phyloP scores from a whole-genome alignment of 306 rosid species.

The Lathyrus aphaca region DNA sequence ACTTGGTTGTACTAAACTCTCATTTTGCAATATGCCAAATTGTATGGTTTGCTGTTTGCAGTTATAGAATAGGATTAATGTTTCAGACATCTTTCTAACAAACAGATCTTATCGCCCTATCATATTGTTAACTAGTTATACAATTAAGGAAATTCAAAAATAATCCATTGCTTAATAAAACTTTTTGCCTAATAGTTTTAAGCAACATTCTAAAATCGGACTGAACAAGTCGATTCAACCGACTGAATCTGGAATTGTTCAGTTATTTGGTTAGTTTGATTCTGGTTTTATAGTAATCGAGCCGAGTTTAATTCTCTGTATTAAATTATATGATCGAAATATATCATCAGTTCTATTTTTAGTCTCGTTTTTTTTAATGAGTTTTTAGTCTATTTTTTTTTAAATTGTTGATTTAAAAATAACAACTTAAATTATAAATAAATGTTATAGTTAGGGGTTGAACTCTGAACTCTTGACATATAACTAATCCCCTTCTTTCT shows the following conservation, averaged over 20 bases:
- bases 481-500: too few species aligned
- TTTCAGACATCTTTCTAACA: conserved; percentile 36
- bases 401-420: too few species aligned
- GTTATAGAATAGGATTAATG: conserved; percentile 31
- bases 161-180: neutral
- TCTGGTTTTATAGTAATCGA: neutral
- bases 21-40: conserved; percentile 38
- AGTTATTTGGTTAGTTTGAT: neutral
- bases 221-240: neutral
- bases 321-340: neutral
- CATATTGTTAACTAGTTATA: conserved; percentile 27
- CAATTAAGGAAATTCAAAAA: conserved; percentile 24
- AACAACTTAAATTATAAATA: too few species aligned
- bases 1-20: conserved; percentile 30
- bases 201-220: neutral
- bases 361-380: neutral
- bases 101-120: neutral
- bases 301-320: neutral
- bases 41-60: conserved; percentile 42
- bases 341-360: neutral
- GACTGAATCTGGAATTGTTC: neutral
- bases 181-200: neutral
- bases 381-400: too few species aligned
- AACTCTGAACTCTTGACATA: too few species aligned
- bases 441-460: too few species aligned